Evolutionary conservation across 2,329 filamentous ascomycete species (phyloP), one percentile per base, ranked within the genome.

Genomic region (Capronia americana): DNA sequence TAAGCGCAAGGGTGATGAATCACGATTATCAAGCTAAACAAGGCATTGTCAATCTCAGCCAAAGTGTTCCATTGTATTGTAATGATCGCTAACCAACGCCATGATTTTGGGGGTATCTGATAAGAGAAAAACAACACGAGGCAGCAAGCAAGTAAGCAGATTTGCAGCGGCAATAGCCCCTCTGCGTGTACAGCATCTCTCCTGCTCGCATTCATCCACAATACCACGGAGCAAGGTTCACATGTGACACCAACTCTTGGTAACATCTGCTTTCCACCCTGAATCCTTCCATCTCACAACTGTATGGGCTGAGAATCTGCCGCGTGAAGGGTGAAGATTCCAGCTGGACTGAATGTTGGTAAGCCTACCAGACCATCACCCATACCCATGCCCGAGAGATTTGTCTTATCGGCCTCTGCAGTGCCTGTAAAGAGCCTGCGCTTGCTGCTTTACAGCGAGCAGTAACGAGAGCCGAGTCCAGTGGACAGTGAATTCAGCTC

Each of bases 121-220:
- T 34, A 51, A 48, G 20, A 12, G 14, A 14, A 23, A 51, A 51
- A 12, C 4, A 24, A 5, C 8, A 26, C 24, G 10, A 12, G 20
- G 11, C 23, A 51, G 14, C 20, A 48, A 6, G n/a, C 12, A 26
- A 51, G 23, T 26, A 28, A 6, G 8, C 48, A 51, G 5, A 1
- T 28, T 51, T 23, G 17, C 23, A 12, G 20, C 23, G 10, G 12
- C 23, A 14, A 51, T 10, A 26, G 48, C 48, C 11, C 6, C 4
- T 26, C 23, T 4, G 26, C 48, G 14, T 34, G 10, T 34, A 34
- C 11, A 34, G 32, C 32, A 34, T 51, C 23, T 51, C 48, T 51
- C 10, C 48, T 51, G 48, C 20, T 51, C 48, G 26, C 48, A 51
- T 51, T 11, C 48, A 51, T 51, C 38, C 38, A n/a, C 38, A 44